phyloP scores from a whole-genome alignment of 345 rosid genomes.

The Turnera subulata region DNA sequence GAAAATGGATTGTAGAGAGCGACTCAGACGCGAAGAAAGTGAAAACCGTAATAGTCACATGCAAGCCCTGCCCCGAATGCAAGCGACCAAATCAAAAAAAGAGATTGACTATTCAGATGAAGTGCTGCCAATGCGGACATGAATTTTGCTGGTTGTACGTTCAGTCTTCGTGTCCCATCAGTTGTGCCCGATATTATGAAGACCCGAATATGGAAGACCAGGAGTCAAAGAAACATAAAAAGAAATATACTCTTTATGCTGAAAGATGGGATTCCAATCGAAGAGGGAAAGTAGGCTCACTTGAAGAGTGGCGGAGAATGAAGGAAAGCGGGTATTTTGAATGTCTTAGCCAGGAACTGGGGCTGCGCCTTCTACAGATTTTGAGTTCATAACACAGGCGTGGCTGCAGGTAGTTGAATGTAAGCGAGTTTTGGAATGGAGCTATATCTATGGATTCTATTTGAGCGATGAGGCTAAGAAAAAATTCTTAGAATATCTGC shows the following conservation, averaged over 20 bases:
- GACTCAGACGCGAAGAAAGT: constrained; percentile 25
- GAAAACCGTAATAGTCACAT: constrained; percentile 12
- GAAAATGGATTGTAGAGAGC: constrained; percentile 30
- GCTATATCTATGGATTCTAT: constrained; percentile 95
- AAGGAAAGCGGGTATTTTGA: constrained; percentile 96
- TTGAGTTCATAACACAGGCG: constrained; percentile 89
- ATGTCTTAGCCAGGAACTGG: constrained; percentile 75
- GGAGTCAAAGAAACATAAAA: constrained; percentile 85
- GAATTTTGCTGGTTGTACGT: constrained; percentile 10
- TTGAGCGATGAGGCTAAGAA: constrained; percentile 76
- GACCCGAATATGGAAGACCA: constrained; percentile 73
- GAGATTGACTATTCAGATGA: constrained; percentile 31
- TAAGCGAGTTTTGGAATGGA: constrained; percentile 95
- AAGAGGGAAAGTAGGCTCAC: constrained; percentile 97
- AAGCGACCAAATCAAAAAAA: constrained; percentile 29
- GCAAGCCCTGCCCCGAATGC: constrained; percentile 44
- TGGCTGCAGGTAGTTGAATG: constrained; percentile 99
- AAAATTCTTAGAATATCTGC: constrained; percentile 91
- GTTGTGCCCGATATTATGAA: too few relatives aligned
- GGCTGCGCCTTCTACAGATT: constrained; percentile 89
- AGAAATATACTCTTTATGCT: constrained; percentile 95
- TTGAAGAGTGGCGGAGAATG: constrained; percentile 76
- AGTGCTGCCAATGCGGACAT: constrained; percentile 13
- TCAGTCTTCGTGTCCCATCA: too few relatives aligned
- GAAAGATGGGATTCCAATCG: constrained; percentile 99